A percentile compares a stretch with the other conserved stretches of the same genome.
These are phyloP conservation scores for Leccinum ochraceum DNA, from an alignment of 768 basidiomycete genomes.

Conservation along the genomic window DNA sequence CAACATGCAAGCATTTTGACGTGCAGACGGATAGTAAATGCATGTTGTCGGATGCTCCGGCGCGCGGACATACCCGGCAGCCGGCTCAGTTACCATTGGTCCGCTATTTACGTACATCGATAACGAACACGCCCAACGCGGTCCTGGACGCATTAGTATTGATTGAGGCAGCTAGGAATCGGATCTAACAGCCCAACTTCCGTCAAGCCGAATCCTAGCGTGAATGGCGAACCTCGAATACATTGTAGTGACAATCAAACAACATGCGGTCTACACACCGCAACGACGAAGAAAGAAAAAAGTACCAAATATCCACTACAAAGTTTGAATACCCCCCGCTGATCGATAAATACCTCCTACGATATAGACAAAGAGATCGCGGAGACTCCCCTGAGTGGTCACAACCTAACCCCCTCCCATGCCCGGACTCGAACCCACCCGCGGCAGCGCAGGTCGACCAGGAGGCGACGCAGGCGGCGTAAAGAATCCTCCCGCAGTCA, in stretches of 20 bases:
- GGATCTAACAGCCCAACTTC: too few relatives aligned
- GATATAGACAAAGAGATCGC: background rate
- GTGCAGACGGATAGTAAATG: too few relatives aligned
- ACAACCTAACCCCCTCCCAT: background rate
- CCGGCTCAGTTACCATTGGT: too few relatives aligned
- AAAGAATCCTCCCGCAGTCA: conserved; percentile 82
- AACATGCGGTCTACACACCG: background rate
- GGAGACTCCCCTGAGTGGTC: background rate
- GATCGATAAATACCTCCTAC: background rate
- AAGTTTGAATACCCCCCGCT: background rate
- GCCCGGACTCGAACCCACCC: background rate
- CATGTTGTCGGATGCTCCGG: too few relatives aligned
- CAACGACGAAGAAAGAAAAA: background rate
- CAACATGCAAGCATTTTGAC: too few relatives aligned
- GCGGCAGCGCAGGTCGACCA: background rate
- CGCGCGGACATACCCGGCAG: too few relatives aligned
- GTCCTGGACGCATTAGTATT: too few relatives aligned
- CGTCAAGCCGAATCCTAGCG: too few relatives aligned
- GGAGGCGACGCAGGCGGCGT: conserved; percentile 45
- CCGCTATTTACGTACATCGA: too few relatives aligned
- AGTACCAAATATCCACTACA: background rate
- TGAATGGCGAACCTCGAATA: background rate
- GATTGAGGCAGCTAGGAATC: too few relatives aligned
- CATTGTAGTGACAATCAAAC: background rate
- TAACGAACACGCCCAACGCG: too few relatives aligned